Base-by-base conservation (phyloP, 106 monocot species). In the Apostasia shenzhenica region DNA sequence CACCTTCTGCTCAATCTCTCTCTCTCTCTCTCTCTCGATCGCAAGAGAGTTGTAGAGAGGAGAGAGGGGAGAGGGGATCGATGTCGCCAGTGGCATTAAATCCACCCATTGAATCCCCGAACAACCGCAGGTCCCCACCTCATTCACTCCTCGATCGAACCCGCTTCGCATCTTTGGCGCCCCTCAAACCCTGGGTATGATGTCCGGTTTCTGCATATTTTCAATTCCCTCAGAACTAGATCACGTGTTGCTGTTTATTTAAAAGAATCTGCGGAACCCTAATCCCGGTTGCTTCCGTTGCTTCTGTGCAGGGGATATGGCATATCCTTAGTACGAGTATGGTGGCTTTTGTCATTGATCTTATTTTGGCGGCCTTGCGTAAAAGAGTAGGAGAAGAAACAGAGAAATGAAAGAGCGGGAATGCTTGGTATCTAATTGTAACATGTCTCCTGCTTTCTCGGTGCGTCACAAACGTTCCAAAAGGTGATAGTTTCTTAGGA, bases 391-490 rank as follows among this genome's bases (percentile, higher is more conserved):
- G 42, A 45, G 8, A 12, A 45, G 11, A 4, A 63, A 45, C 1
- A 12, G 2, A 5, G 1, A 12, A 9, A 9, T 1, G 10, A 8
- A 12, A 26, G 5, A 13, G 10, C 12, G 9, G 42, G 8, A 26
- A 62, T 6, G 45, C 45, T 3, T 3, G 64, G 64, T 13, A n/a
- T 39, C 11, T 11, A 12, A 9, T 54, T 14, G 14, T 47, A 64
- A 47, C 4, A 45, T 64, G 44, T 47, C 64, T 45, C 46, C 64
- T 14, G 13, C 46, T 64, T 64, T 2, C 26, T 47, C 64, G 6
- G 6, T 14, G 64, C 47, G 64, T 64, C 64, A 64, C 64, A 47
- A 47, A n/a, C 64, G 64, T 46, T 64, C 64, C 47, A 64, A 64
- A 64, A 64, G 64, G 64, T 64, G 46, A 26, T 26, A 1, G 54